Percentiles rank a stretch among this genome's conserved stretches.
These are phyloP conservation scores for Penicillium turbatum DNA, from an alignment of 495 filamentous ascomycete genomes.

Conservation along the genomic window DNA sequence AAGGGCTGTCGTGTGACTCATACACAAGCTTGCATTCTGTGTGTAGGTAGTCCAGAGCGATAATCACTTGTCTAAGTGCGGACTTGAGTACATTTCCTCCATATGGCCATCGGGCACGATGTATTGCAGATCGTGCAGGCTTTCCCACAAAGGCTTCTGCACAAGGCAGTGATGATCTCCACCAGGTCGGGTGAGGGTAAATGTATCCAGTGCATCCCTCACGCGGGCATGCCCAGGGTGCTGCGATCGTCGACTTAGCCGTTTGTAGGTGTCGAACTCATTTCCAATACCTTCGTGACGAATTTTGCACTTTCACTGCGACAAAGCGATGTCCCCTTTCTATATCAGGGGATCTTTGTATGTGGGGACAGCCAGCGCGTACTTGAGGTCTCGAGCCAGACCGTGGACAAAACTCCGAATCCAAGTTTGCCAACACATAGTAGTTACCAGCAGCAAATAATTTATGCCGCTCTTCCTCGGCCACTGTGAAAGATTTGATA, in stretches of 20 bases:
- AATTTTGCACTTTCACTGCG: conserved; percentile 42
- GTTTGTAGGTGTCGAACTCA: conserved; percentile 29
- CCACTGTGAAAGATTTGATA: too few relatives aligned
- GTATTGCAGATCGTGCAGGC: conserved; percentile 36
- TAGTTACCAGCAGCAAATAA: too few relatives aligned
- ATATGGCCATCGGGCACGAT: too few relatives aligned
- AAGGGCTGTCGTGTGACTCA: too few relatives aligned
- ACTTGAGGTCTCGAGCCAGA: too few relatives aligned
- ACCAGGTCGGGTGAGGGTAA: conserved; percentile 24
- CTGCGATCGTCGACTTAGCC: conserved; percentile 13
- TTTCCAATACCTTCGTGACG: conserved; percentile 19
- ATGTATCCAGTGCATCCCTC: conserved; percentile 29
- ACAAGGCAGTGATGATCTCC: conserved; percentile 37
- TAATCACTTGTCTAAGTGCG: conserved; percentile 31
- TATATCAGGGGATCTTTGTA: too few relatives aligned
- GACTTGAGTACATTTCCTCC: conserved; percentile 19
- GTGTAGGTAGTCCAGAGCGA: conserved; percentile 44
- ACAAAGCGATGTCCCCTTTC: conserved; percentile 38
- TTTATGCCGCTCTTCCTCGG: too few relatives aligned
- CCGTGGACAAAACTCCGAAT: too few relatives aligned
- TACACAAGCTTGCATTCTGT: conserved; percentile 49
- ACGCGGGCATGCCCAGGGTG: conserved; percentile 29
- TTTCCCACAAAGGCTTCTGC: conserved; percentile 42
- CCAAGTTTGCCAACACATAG: too few relatives aligned
- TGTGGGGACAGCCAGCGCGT: too few relatives aligned